Conservation (phyloP, 2,329 filamentous ascomycete species). For the Hirsutella rhossiliensis region DNA sequence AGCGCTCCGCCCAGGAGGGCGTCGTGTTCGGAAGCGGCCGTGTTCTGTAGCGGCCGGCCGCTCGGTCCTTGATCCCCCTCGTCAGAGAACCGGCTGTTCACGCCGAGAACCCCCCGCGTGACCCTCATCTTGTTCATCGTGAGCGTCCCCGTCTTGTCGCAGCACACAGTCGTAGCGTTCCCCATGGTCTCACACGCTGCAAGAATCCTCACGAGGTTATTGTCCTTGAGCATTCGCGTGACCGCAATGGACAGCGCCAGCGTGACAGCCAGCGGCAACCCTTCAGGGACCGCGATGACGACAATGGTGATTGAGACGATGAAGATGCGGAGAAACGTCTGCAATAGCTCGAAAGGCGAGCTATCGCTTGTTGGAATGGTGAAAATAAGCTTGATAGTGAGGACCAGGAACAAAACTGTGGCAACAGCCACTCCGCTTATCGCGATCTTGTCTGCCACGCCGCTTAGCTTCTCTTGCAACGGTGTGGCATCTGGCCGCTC, state of each 20-base stretch:
- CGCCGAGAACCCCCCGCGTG: constrained; percentile 41
- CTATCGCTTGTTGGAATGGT: constrained; percentile 20
- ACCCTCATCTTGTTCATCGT: constrained; percentile 53
- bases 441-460: too few species aligned
- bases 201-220: constrained; percentile 46
- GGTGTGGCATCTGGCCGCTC: constrained; percentile 66
- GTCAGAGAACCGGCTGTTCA: constrained; percentile 19
- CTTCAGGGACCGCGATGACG: constrained; percentile 48
- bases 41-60: too few species aligned
- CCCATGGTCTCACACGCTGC: constrained; percentile 52
- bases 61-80: constrained; percentile 15
- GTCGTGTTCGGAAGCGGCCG: constrained; percentile 8
- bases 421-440: constrained; percentile 13
- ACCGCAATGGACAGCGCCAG: constrained; percentile 50
- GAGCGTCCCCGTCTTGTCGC: constrained; percentile 54
- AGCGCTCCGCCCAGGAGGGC: too few species aligned
- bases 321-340: constrained; percentile 45
- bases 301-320: constrained; percentile 47
- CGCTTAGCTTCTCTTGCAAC: constrained; percentile 44
- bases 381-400: constrained; percentile 26
- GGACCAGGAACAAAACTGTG: constrained; percentile 26
- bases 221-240: constrained; percentile 49
- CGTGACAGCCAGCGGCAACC: constrained; percentile 46
- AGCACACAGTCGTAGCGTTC: constrained; percentile 51
- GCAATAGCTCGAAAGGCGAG: constrained; percentile 35